phyloP scores from a whole-genome alignment of 2,329 filamentous ascomycete genomes.

The Zymoseptoria tritici region DNA sequence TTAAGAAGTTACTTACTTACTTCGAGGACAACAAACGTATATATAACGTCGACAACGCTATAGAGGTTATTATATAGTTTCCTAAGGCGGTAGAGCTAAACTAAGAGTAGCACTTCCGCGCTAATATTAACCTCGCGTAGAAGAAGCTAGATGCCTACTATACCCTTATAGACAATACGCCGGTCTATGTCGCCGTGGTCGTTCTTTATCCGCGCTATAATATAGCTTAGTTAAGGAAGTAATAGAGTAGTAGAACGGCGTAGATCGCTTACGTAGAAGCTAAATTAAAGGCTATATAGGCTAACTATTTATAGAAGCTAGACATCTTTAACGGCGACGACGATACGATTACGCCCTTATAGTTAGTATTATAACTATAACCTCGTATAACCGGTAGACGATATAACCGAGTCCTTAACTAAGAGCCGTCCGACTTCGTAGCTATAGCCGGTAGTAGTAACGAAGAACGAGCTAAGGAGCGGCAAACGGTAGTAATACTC shows the following conservation, averaged over 20 bases:
- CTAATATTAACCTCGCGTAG: conserved; percentile 1
- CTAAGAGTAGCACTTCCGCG: not conserved
- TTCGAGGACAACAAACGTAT: not conserved
- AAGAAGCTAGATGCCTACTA: conserved; percentile 5
- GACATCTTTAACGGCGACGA: not conserved
- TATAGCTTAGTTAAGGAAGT: not conserved
- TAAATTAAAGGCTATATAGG: not conserved
- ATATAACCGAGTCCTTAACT: not conserved
- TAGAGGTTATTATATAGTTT: not conserved
- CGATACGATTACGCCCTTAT: too few relatives aligned
- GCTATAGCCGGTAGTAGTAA: not conserved
- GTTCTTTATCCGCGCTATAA: conserved; percentile 2
- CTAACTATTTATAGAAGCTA: not conserved
- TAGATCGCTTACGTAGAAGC: not conserved
- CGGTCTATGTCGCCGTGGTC: not conserved
- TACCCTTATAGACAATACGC: not conserved
- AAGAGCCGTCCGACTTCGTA: not conserved
- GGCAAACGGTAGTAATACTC: too few relatives aligned
- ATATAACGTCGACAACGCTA: not conserved
- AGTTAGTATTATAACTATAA: not conserved
- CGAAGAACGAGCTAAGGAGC: too few relatives aligned
- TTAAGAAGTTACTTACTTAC: not conserved
- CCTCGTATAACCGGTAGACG: not conserved
- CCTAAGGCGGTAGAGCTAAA: not conserved
- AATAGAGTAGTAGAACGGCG: not conserved